phyloP scores from a whole-genome alignment of 495 filamentous ascomycete species.

The Penicillium samsonianum region DNA sequence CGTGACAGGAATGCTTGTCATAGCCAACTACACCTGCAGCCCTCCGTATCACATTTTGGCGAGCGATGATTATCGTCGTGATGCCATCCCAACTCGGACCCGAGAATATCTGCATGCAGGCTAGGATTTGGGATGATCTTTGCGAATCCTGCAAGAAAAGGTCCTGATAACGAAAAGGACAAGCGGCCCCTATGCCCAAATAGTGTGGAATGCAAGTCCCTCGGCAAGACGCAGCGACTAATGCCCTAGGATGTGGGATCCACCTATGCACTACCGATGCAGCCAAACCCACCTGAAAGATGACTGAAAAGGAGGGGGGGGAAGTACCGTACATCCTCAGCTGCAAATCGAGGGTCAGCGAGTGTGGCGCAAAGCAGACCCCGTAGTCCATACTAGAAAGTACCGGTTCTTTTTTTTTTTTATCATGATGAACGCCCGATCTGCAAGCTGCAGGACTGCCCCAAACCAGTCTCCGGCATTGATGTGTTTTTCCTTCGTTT shows the following conservation, averaged over 20 bases:
- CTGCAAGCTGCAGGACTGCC: constrained; percentile 2
- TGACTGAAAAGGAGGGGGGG: not conserved
- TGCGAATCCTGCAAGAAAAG: not conserved
- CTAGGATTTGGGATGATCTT: not conserved
- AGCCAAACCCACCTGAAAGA: constrained; percentile 5
- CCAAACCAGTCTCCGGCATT: constrained; percentile 1
- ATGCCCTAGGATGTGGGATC: not conserved
- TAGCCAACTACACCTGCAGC: constrained; percentile 23
- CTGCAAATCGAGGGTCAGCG: constrained; percentile 10
- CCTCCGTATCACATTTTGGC: constrained; percentile 5
- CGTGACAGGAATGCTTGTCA: constrained; percentile 22
- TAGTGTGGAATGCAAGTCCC: constrained; percentile 1
- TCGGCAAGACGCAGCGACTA: not conserved
- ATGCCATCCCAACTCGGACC: not conserved
- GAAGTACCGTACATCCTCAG: constrained; percentile 18
- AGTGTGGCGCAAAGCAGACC: constrained; percentile 24
- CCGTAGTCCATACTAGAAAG: constrained; percentile 13
- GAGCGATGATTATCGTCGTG: not conserved
- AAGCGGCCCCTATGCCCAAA: not conserved
- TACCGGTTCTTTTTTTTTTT: not conserved
- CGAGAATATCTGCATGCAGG: not conserved
- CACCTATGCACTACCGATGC: constrained; percentile 6
- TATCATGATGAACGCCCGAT: constrained; percentile 5
- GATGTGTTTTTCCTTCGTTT: not conserved
- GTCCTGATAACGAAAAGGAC: not conserved